Evolutionary conservation across 129 eudicot genomes (phyloP), one percentile per base, ranked within the genome.

Genomic region (Flaveria ramosissima): DNA sequence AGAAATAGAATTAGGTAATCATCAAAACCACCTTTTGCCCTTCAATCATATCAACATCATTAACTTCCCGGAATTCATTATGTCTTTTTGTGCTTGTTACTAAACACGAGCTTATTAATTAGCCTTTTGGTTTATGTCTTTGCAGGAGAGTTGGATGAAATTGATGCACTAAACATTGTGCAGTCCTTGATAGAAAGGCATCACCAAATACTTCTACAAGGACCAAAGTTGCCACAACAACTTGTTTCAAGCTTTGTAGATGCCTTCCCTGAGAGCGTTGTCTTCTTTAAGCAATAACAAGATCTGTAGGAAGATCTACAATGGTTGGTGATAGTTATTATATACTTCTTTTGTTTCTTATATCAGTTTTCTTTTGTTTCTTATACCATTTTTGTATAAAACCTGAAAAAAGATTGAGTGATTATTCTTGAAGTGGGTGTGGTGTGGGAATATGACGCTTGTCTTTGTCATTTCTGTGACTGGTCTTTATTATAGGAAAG

Each of bases 1-100:
- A 75, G 96, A 88, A 63, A 82, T 88, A 63, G 93, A 88, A 88
- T 63, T 90, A 62, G 96, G 96, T 88, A 83, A 17, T 7, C 24
- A 66, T 67, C 50, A 10, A 76, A 48, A 68, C 68, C 50, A 24
- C 74, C 47, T 26, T 61, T 26, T 26, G 67, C 36, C 27, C 66
- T 59, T 21, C 21, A 59, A 62, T 15, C 57, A 45, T 46, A 13
- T 19, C 21, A 45, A 69, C 66, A 0, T 72, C 32, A 6, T 6
- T 30, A 15, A 30, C 62, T 50, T 45, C 2, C 48, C 0, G 9
- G 48, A 45, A 45, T 45, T 10, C 48, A 45, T 45, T 10, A 9
- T 45, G 17, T 14, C 21, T 14, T 12, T 51, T 32, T 45, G 16
- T 36, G 66, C 27, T 20, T 41, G 64, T 57, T 20, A 52, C 55